Evolutionary conservation across 805 yeast species (phyloP).

Genomic region (Saturnispora bothae): DNA sequence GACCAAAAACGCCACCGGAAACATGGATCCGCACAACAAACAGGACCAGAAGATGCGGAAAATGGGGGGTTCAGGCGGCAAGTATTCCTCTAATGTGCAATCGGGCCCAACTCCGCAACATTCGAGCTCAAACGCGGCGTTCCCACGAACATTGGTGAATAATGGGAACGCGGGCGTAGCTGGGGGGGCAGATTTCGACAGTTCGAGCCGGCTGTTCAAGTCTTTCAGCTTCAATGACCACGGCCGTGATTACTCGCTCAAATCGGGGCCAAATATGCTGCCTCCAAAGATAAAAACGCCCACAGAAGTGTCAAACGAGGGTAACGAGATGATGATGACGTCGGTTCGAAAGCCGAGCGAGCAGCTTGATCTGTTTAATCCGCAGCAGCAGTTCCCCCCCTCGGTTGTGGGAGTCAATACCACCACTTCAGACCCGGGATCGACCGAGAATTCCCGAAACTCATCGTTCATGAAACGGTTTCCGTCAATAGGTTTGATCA

Average conservation of each 20-base stretch:
- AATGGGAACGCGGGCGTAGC: too few species aligned
- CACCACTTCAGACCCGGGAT: slow-evolving; percentile 11
- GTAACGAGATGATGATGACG: slow-evolving; percentile 18
- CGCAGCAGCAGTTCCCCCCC: slow-evolving; percentile 17
- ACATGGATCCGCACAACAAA: too few species aligned
- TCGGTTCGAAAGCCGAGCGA: slow-evolving; percentile 36
- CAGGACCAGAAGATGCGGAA: too few species aligned
- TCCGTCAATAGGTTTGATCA: slow-evolving; percentile 23
- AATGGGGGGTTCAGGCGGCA: too few species aligned
- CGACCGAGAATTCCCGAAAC: slow-evolving; percentile 18
- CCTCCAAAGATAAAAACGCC: slow-evolving; percentile 3
- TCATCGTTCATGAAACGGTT: slow-evolving; percentile 23
- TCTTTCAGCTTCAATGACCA: slow-evolving; percentile 2
- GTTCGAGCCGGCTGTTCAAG: slow-evolving; percentile 1
- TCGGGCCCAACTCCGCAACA: too few species aligned
- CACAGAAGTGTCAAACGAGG: not conserved
- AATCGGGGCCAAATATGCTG: slow-evolving; percentile 3
- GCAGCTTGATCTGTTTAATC: slow-evolving; percentile 38
- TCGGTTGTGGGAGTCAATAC: slow-evolving; percentile 1
- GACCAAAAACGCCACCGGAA: too few species aligned
- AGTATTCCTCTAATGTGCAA: too few species aligned
- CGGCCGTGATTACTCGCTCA: slow-evolving; percentile 1
- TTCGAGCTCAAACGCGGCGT: not conserved
- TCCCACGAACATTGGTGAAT: not conserved
- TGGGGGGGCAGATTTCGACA: not conserved